Percentiles rank a stretch among this genome's conserved stretches.
phyloP scores from a whole-genome alignment of 768 basidiomycete genomes.

The Cyclocybe cylindracea region DNA sequence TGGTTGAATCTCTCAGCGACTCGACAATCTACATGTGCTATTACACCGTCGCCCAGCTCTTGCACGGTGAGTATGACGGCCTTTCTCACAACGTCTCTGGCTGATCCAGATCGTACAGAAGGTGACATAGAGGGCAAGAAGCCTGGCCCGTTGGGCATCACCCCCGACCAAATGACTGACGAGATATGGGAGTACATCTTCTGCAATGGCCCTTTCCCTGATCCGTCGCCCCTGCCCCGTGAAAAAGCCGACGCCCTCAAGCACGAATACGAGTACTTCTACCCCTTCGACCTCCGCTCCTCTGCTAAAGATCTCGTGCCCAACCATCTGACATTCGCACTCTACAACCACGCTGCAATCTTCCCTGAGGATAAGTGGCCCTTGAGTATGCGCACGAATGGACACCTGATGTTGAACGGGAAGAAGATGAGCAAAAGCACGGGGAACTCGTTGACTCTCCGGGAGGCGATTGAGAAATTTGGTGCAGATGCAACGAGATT shows the following conservation, averaged over 20 bases:
- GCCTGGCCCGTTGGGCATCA: constrained; percentile 83
- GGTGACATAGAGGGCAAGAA: constrained; percentile 76
- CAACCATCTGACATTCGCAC: constrained; percentile 91
- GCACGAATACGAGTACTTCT: constrained; percentile 94
- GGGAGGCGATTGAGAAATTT: constrained; percentile 89
- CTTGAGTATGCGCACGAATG: constrained; percentile 89
- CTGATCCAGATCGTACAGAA: constrained; percentile 35
- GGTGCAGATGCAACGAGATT: constrained; percentile 95
- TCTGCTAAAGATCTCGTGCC: constrained; percentile 97
- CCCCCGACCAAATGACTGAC: constrained; percentile 92
- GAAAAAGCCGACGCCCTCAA: constrained; percentile 85
- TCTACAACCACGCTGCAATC: constrained; percentile 95
- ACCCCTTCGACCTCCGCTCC: constrained; percentile 96
- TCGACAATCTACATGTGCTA: constrained; percentile 99
- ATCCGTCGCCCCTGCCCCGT: constrained; percentile 58
- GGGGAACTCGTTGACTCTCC: constrained; percentile 91
- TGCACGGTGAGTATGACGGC: constrained; percentile 68
- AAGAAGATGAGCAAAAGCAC: constrained; percentile 99
- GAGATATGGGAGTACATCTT: constrained; percentile 97
- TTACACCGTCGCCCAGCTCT: constrained; percentile 89
- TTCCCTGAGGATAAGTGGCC: constrained; percentile 94
- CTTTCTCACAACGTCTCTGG: background rate
- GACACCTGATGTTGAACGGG: constrained; percentile 95
- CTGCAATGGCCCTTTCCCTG: constrained; percentile 75
- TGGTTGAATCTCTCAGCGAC: constrained; percentile 96